A percentile compares a stretch with the other conserved stretches of the same genome.
Conservation (phyloP, 495 filamentous ascomycete genomes). For the Aspergillus avenaceus region DNA sequence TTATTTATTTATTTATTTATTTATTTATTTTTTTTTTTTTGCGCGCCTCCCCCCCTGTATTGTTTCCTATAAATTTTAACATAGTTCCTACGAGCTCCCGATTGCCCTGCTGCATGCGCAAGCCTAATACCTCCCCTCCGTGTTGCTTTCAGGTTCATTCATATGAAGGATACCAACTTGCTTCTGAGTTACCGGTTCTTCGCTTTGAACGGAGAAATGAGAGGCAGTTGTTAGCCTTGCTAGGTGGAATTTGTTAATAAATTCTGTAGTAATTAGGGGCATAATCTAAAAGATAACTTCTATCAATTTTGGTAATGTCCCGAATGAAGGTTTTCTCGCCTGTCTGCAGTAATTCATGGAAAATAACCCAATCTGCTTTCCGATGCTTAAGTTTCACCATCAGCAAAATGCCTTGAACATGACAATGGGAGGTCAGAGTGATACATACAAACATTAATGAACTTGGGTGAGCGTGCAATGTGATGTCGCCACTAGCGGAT, state of each 20-base stretch:
- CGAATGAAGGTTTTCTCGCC: slow-evolving; percentile 86
- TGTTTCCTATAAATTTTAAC: too few relatives aligned
- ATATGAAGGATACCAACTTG: too few relatives aligned
- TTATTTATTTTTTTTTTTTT: too few relatives aligned
- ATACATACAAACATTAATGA: slow-evolving; percentile 82
- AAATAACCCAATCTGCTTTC: slow-evolving; percentile 97
- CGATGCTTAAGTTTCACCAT: slow-evolving; percentile 57
- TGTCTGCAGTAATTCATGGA: slow-evolving; percentile 92
- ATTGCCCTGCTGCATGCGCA: too few relatives aligned
- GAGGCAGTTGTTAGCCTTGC: too few relatives aligned
- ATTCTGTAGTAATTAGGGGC: slow-evolving; percentile 79
- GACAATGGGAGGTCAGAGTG: not conserved
- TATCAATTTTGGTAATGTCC: slow-evolving; percentile 89
- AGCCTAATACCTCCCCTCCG: too few relatives aligned
- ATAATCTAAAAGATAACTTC: slow-evolving; percentile 86
- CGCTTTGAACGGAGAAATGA: too few relatives aligned
- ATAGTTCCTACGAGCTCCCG: too few relatives aligned
- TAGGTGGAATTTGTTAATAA: slow-evolving; percentile 17
- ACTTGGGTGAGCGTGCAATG: slow-evolving; percentile 84
- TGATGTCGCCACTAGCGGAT: slow-evolving; percentile 67
- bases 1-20: too few relatives aligned
- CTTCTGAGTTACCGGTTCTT: too few relatives aligned
- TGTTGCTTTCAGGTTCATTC: too few relatives aligned
- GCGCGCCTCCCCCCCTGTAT: too few relatives aligned
- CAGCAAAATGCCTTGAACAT: slow-evolving; percentile 10